These are phyloP conservation scores for Cucumis hystrix DNA, from an alignment of 306 rosid genomes.

Conservation along the genomic window DNA sequence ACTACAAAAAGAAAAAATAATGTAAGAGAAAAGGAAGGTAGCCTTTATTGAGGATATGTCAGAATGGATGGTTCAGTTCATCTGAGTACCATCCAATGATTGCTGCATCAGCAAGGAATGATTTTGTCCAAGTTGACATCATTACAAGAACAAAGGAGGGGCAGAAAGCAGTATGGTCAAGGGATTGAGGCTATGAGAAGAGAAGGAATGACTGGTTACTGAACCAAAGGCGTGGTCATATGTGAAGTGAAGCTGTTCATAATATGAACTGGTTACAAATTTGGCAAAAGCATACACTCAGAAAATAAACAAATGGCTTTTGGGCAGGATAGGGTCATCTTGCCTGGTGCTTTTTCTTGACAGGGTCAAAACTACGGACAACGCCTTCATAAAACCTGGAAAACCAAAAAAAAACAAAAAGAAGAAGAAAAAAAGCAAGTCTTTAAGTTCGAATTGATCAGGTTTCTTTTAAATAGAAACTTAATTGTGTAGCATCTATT, in stretches of 20 bases:
- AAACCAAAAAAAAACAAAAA: background rate
- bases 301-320: background rate
- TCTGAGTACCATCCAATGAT: background rate
- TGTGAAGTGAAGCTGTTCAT: background rate
- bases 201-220: background rate
- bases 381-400: conserved; percentile 76
- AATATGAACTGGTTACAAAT: background rate
- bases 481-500: background rate
- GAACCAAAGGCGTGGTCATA: background rate
- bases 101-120: background rate
- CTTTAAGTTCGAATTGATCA: background rate
- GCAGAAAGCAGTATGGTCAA: conserved; percentile 12
- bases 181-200: conserved; percentile 11
- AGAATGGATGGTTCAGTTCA: background rate
- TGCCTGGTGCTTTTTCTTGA: conserved; percentile 52
- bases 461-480: background rate
- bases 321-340: conserved; percentile 11
- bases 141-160: conserved; percentile 3
- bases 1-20: background rate
- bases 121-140: conserved; percentile 5
- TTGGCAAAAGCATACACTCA: background rate
- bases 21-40: background rate
- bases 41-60: background rate
- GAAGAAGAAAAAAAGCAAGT: too few relatives aligned
- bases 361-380: conserved; percentile 31